These are phyloP conservation scores for Bombardia bombarda DNA, from an alignment of 495 filamentous ascomycete species.

Conservation along the genomic window DNA sequence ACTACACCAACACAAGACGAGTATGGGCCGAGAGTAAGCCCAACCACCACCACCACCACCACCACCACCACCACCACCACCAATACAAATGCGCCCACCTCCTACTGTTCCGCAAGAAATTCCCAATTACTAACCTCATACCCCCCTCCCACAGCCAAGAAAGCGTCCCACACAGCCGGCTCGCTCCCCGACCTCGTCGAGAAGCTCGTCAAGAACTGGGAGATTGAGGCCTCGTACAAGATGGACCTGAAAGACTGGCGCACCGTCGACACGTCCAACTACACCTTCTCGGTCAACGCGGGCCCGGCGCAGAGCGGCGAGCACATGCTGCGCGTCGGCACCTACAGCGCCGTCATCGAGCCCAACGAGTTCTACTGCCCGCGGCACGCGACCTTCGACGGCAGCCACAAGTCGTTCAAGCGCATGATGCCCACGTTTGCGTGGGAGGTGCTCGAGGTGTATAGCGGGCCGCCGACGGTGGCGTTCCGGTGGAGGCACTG, in stretches of 20 bases:
- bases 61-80: too few species aligned
- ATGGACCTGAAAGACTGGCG: constrained; percentile 51
- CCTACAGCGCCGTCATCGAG: constrained; percentile 59
- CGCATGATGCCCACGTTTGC: constrained; percentile 63
- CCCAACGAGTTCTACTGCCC: constrained; percentile 56
- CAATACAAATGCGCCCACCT: too few species aligned
- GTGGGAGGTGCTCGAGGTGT: constrained; percentile 62
- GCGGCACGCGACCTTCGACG: constrained; percentile 45
- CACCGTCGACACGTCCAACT: constrained; percentile 47
- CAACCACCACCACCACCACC: neutral
- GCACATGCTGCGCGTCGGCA: constrained; percentile 58
- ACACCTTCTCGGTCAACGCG: constrained; percentile 56
- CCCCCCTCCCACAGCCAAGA: constrained; percentile 49
- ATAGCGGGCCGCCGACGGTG: constrained; percentile 51
- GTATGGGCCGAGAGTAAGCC: constrained; percentile 43
- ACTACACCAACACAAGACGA: constrained; percentile 52
- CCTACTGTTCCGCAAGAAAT: too few species aligned
- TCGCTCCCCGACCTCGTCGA: constrained; percentile 52
- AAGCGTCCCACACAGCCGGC: constrained; percentile 41
- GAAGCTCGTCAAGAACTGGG: constrained; percentile 68
- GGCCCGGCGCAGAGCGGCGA: constrained; percentile 45
- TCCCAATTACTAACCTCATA: too few species aligned
- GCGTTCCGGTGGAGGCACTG: constrained; percentile 58
- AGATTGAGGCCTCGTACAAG: constrained; percentile 63
- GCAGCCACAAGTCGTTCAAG: constrained; percentile 60